Percentiles rank a stretch among this genome's conserved stretches.
Evolutionary conservation across 2,329 filamentous ascomycete genomes (phyloP).

Genomic region (Trichothecium sympodiale): DNA sequence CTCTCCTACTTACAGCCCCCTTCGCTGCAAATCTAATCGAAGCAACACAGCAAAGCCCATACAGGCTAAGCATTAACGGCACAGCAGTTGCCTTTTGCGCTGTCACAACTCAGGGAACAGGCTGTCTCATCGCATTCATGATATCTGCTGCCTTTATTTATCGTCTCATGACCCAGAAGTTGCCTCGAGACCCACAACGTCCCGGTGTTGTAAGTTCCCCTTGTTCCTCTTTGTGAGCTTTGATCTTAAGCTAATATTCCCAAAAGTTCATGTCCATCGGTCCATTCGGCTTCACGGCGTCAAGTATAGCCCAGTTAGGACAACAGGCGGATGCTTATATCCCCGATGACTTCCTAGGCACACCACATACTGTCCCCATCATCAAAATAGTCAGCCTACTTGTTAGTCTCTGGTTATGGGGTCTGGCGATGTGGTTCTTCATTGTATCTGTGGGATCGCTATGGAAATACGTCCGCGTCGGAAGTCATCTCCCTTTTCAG

Average conservation of each 20-base stretch:
- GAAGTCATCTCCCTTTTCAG: constrained; percentile 57
- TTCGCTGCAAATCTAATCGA: constrained; percentile 51
- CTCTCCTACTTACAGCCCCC: constrained; percentile 64
- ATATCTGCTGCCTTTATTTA: constrained; percentile 79
- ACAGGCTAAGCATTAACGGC: constrained; percentile 21
- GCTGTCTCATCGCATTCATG: constrained; percentile 55
- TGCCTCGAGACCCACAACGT: constrained; percentile 63
- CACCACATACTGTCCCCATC: constrained; percentile 29
- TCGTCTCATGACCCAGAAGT: constrained; percentile 77
- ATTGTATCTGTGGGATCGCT: constrained; percentile 68
- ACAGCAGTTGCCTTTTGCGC: constrained; percentile 37
- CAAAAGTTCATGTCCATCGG: constrained; percentile 67
- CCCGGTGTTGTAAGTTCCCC: constrained; percentile 51
- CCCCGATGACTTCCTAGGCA: constrained; percentile 29
- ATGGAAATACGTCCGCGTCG: constrained; percentile 49
- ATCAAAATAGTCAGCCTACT: constrained; percentile 43
- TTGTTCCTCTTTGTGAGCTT: constrained; percentile 1
- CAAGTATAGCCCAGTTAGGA: constrained; percentile 36
- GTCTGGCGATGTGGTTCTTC: constrained; percentile 76
- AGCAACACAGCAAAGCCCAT: constrained; percentile 19
- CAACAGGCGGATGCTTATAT: constrained; percentile 29
- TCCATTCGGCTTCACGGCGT: constrained; percentile 51
- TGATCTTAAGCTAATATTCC: not conserved
- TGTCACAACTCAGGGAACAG: constrained; percentile 40
- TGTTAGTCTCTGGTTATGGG: constrained; percentile 70